Percentiles rank a stretch among this genome's conserved stretches.
Conservation (phyloP, 2,329 filamentous ascomycete genomes). For the Epichloe bromicola region DNA sequence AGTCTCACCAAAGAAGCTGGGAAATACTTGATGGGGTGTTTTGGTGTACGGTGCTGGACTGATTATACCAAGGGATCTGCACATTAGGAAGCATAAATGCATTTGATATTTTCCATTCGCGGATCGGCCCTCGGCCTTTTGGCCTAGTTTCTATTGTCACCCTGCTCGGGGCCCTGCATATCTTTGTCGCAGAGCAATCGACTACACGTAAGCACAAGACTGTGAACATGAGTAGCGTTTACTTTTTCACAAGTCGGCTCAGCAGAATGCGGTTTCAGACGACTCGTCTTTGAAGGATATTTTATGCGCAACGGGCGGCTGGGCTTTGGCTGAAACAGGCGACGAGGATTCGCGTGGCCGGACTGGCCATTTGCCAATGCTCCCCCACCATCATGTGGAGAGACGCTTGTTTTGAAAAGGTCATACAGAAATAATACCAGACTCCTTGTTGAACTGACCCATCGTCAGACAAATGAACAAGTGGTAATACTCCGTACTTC, state of each 20-base stretch:
- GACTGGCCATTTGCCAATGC: background rate
- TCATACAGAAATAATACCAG: too few relatives aligned
- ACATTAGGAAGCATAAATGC: conserved; percentile 7
- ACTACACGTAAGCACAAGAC: too few relatives aligned
- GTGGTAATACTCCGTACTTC: background rate
- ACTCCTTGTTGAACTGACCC: too few relatives aligned
- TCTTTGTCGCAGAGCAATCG: background rate
- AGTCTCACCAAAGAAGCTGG: background rate
- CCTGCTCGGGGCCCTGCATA: background rate
- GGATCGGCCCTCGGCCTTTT: background rate
- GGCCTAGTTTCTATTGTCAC: too few relatives aligned
- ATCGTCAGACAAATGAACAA: background rate
- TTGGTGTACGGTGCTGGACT: conserved; percentile 19
- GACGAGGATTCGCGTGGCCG: background rate
- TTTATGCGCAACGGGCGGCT: background rate
- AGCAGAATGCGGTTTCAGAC: too few relatives aligned
- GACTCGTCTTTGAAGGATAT: background rate
- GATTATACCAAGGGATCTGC: conserved; percentile 18
- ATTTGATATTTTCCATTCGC: background rate
- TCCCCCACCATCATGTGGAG: background rate
- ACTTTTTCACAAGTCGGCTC: too few relatives aligned
- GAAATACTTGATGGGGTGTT: conserved; percentile 15
- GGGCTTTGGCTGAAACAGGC: background rate
- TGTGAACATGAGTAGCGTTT: too few relatives aligned
- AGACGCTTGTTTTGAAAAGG: background rate